Evolutionary conservation across 1,139 yeast genomes (phyloP).

Genomic region (Yamadazyma blattariae): DNA sequence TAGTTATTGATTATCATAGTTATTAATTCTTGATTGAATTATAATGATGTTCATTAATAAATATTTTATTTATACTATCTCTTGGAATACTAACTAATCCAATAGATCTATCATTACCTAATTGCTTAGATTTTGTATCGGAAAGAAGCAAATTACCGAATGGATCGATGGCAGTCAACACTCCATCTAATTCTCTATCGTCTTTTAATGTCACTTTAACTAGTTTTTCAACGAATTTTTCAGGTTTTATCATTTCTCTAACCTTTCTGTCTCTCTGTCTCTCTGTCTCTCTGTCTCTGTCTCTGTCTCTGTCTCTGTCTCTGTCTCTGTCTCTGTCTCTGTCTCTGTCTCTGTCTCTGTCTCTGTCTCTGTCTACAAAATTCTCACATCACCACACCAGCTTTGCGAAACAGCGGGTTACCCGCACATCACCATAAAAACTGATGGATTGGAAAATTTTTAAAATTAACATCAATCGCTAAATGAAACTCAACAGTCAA

Average conservation of each 20-base stretch:
- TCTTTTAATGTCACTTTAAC: slow-evolving; percentile 31
- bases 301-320: neutral
- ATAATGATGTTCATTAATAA: slow-evolving; percentile 22
- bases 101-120: slow-evolving; percentile 31
- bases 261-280: neutral
- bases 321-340: neutral
- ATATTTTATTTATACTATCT: slow-evolving; percentile 25
- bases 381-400: neutral
- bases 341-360: no score
- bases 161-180: slow-evolving; percentile 43
- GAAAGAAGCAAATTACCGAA: slow-evolving; percentile 43
- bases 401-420: no score
- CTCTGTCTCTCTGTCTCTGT: neutral
- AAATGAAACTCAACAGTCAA: no score
- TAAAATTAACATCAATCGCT: slow-evolving; percentile 45
- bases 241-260: slow-evolving; percentile 13
- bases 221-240: slow-evolving; percentile 31
- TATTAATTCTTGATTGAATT: slow-evolving; percentile 11
- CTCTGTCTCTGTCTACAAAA: neutral
- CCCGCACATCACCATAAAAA: slow-evolving; percentile 5
- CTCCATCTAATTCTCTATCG: slow-evolving; percentile 34
- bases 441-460: slow-evolving; percentile 6
- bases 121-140: slow-evolving; percentile 32
- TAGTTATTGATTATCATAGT: no score
- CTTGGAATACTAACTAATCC: slow-evolving; percentile 48